Base-by-base conservation (phyloP, 257 asterid species). In the Penstemon barbatus region DNA sequence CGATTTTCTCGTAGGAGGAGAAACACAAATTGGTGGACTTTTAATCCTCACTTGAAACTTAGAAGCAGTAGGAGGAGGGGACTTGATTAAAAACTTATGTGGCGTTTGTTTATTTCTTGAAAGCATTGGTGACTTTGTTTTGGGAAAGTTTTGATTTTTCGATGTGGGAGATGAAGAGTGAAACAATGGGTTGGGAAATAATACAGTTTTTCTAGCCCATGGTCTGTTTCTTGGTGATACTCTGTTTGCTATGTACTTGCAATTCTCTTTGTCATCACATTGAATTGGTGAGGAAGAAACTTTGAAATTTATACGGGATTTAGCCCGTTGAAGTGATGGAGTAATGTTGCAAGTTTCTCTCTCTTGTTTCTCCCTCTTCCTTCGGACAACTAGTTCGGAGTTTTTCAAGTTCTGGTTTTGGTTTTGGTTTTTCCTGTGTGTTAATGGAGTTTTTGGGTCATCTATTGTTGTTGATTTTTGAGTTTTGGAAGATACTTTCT, bases 211-310 rank as follows among this genome's bases (percentile, higher is more conserved):
- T 71, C 78, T 84, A 44, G 81, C 90, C 99, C 96, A 90, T 8
- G 97, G 96, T 83, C 80, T 80, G 57, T 85, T 82, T 69, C 93
- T 88, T 6, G 98, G 95, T 11, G 97, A 90, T 7, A 92, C 91
- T 79, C 96, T 77, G 49, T 85, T 92, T 3, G 97, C 95, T 42
- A 80, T 68, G 5, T 87, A 88, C 79, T 75, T 79, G 83, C 87
- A 85, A 18, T 82, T 85, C 57, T 88, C 95, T 13, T 81, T 86
- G 50, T 84, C 95, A 63, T 25, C 83, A 76, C 10, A 77, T 55
- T 81, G 75, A 40, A 66, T 4, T 0, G 96, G 87, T 25, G 33
- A 25, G 0, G 92, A 86, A 39, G 83, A 82, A 36, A 72, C 85
- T 85, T 86, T 93, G 84, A 94, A 94, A 84, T 83, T 87, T 72